A percentile compares a stretch with the other conserved stretches of the same genome.
phyloP scores from a whole-genome alignment of 768 basidiomycete species.

The Coprinopsis cinerea region DNA sequence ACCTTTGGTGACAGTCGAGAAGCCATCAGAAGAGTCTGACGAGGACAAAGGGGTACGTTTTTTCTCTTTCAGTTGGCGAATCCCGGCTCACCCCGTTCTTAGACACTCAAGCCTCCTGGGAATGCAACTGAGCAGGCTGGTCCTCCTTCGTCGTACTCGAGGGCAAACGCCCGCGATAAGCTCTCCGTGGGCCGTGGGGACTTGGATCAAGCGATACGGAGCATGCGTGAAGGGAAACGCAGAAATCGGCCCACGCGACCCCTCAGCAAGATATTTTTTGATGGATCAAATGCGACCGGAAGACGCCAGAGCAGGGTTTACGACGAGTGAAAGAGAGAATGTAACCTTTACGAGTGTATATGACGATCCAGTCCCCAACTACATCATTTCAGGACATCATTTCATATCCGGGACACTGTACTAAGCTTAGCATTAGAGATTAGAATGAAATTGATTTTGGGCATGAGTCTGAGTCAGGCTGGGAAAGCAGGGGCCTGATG shows the following conservation, averaged over 20 bases:
- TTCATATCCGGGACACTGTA: too few species aligned
- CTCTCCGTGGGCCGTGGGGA: constrained; percentile 70
- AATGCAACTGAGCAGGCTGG: constrained; percentile 20
- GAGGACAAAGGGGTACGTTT: neutral
- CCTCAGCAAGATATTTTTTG: constrained; percentile 76
- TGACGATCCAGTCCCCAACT: too few species aligned
- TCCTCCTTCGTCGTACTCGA: constrained; percentile 24
- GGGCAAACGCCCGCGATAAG: constrained; percentile 33
- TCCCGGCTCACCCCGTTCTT: neutral
- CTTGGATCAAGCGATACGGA: constrained; percentile 80
- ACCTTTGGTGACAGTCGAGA: constrained; percentile 19
- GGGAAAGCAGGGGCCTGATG: too few species aligned
- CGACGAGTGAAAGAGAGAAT: constrained; percentile 15
- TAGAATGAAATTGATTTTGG: too few species aligned
- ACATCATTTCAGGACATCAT: too few species aligned
- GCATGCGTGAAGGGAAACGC: constrained; percentile 62
- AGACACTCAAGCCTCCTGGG: constrained; percentile 38
- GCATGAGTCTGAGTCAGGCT: too few species aligned
- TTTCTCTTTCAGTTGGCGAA: neutral
- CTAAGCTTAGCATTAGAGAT: too few species aligned
- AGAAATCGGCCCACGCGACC: constrained; percentile 46
- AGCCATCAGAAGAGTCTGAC: constrained; percentile 13
- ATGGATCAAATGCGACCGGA: constrained; percentile 32
- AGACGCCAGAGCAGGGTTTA: constrained; percentile 29
- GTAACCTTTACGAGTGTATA: neutral